These are phyloP conservation scores for Penicillium pancosmium DNA, from an alignment of 495 filamentous ascomycete species.

Conservation along the genomic window DNA sequence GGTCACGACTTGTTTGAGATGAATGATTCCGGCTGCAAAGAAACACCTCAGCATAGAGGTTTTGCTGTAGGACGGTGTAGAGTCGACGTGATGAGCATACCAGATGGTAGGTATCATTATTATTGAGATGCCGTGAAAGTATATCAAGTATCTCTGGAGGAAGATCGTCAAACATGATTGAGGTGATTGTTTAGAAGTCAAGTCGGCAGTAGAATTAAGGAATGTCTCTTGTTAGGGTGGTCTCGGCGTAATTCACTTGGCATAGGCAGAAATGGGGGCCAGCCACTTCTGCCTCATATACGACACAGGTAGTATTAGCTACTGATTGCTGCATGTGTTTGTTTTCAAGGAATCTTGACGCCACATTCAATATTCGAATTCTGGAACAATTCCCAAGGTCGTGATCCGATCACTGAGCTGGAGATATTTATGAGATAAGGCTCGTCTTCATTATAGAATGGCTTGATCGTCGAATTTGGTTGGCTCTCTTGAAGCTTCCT, in stretches of 20 bases:
- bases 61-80: not conserved
- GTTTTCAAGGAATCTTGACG: too few relatives aligned
- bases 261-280: not conserved
- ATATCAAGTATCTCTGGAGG: not conserved
- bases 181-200: not conserved
- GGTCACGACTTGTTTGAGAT: not conserved
- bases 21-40: not conserved
- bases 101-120: not conserved
- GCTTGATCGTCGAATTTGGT: too few relatives aligned
- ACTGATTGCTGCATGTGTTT: too few relatives aligned
- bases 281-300: not conserved
- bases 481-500: too few relatives aligned
- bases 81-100: not conserved
- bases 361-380: too few relatives aligned
- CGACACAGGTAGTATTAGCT: too few relatives aligned
- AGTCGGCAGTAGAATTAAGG: not conserved
- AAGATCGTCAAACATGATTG: not conserved
- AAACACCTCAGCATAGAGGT: not conserved
- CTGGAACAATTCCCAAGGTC: too few relatives aligned
- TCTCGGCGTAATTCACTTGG: not conserved
- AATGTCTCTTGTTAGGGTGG: not conserved
- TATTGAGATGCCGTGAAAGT: not conserved
- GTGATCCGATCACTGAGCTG: too few relatives aligned
- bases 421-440: too few relatives aligned
- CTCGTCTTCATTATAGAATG: too few relatives aligned